These are phyloP conservation scores for Potentilla sterilis DNA, from an alignment of 306 rosid genomes.

Conservation along the genomic window DNA sequence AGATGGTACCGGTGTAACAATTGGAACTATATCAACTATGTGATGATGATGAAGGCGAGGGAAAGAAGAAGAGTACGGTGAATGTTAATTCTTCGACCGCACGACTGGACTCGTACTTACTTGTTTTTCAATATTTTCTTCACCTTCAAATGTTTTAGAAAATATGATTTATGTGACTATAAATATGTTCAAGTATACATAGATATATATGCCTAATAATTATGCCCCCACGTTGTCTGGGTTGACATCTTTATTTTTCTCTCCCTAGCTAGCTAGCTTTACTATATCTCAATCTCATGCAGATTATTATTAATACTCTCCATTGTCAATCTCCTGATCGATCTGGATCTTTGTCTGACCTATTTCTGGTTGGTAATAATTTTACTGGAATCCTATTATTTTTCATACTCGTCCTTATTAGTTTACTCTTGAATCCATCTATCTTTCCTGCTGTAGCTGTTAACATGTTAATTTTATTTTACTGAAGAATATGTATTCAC, in stretches of 20 bases:
- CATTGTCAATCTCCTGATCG: not conserved
- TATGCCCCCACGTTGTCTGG: conserved; percentile 31
- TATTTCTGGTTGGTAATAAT: not conserved
- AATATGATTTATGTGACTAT: not conserved
- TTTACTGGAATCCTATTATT: not conserved
- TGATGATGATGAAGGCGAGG: too few species aligned
- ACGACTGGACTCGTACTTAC: too few species aligned
- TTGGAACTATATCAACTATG: too few species aligned
- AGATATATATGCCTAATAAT: too few species aligned
- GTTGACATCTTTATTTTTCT: conserved; percentile 19
- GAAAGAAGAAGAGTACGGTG: too few species aligned
- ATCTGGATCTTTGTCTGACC: not conserved
- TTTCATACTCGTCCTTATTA: not conserved
- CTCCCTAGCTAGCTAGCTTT: conserved; percentile 2
- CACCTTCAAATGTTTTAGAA: too few species aligned
- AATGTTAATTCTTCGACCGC: too few species aligned
- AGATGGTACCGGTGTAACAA: too few species aligned
- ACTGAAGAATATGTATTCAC: too few species aligned
- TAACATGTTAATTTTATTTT: too few species aligned
- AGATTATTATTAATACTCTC: not conserved
- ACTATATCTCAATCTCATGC: conserved; percentile 12
- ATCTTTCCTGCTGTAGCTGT: too few species aligned
- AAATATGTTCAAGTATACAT: not conserved
- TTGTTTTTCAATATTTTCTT: too few species aligned
- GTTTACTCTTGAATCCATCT: not conserved